Base-by-base conservation (phyloP, 2,329 filamentous ascomycete genomes). In the Arthroderma sp. region DNA sequence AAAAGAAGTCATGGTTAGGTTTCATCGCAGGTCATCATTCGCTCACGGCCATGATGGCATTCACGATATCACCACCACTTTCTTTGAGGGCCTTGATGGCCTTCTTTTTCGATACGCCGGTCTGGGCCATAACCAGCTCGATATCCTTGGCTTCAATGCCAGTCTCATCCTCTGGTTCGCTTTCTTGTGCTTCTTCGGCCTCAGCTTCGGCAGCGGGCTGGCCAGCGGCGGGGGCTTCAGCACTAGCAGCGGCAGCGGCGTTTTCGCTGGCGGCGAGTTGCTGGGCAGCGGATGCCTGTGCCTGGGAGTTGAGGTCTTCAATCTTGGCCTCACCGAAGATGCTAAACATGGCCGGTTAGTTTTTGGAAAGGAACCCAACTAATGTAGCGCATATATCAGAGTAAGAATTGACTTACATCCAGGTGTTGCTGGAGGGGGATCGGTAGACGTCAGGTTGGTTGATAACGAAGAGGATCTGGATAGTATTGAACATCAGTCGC, bases 301-400 rank as follows among this genome's bases (percentile, higher is more conserved):
- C 89, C 66, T 89, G 85, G 60, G 91, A 93, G 82, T 96, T 98
- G 62, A 96, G 78, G 71, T 98, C 93, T 80, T 98, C 91, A 56
- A 98, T 96, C 85, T 98, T 98, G 65, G 93, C 91, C 78, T 98
- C 93, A 69, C 91, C 91, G 67, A 98, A 98, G 70, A 96, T 93
- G 72, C 89, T 95, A 58, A 28, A 38, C 28, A 11, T 38, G 33
- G 37, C 6, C 22, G 5, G 31, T 39, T 39, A 40, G 43, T 11
- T 8, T 8, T 15, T 40, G 32, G 27, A 22, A 32, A n/a, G 29
- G 7, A 27, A 22, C 7, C 5, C 7, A 10, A 6, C 22, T 22
- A 34, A 42, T 10, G 4, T 11, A 30, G 4, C 32, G 31, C 1
- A 27, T 22, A 29, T 15, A 10, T 9, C 38, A 32, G n/a, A 28